These are phyloP conservation scores for Stentor coeruleus DNA, from an alignment of 73 alveolate genomes.

Conservation along the genomic window DNA sequence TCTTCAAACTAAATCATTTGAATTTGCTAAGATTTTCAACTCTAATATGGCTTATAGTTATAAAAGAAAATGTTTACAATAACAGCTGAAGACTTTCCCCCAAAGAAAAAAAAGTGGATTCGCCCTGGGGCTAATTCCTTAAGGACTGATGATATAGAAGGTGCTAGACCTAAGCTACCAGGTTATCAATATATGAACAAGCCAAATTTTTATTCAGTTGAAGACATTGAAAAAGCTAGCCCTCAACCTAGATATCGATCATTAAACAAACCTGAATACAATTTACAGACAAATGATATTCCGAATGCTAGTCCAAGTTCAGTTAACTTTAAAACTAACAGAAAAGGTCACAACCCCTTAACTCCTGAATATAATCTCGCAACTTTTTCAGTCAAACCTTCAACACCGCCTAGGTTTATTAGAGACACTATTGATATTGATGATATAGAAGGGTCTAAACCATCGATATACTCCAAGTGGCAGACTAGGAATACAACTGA, in stretches of 20 bases:
- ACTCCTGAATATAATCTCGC: slow-evolving; percentile 77
- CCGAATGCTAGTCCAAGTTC: slow-evolving; percentile 45
- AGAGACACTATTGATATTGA: slow-evolving; percentile 75
- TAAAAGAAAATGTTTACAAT: background rate
- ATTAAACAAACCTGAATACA: slow-evolving; percentile 46
- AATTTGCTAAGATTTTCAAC: too few relatives aligned
- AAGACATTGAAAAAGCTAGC: slow-evolving; percentile 27
- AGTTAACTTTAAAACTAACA: slow-evolving; percentile 43
- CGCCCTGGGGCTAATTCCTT: background rate
- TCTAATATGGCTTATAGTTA: too few relatives aligned
- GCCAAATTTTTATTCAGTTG: slow-evolving; percentile 8
- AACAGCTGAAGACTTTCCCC: slow-evolving; percentile 11
- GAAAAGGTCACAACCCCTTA: slow-evolving; percentile 60
- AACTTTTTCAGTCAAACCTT: slow-evolving; percentile 66
- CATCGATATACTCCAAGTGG: slow-evolving; percentile 56
- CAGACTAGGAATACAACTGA: slow-evolving; percentile 70
- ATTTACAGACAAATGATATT: slow-evolving; percentile 44
- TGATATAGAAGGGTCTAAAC: slow-evolving; percentile 83
- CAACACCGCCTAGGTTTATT: slow-evolving; percentile 78
- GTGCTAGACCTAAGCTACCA: slow-evolving; percentile 36
- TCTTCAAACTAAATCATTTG: too few relatives aligned
- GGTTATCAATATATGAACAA: slow-evolving; percentile 40
- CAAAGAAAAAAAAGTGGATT: slow-evolving; percentile 1
- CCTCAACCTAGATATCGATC: slow-evolving; percentile 33
- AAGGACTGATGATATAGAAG: slow-evolving; percentile 27